Evolutionary conservation across 306 rosid genomes (phyloP).

Genomic region (Lathyrus oleraceus): DNA sequence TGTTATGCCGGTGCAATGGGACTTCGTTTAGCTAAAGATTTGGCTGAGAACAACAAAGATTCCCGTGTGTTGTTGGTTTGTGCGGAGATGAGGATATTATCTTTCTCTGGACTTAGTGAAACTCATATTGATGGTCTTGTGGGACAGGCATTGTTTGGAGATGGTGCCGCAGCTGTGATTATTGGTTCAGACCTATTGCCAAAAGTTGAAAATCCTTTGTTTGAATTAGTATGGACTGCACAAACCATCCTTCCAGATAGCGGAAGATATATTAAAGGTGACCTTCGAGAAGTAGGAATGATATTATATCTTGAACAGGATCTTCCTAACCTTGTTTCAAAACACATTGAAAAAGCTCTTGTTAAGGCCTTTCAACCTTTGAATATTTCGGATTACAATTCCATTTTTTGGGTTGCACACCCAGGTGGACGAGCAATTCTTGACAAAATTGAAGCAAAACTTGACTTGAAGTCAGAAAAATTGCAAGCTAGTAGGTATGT

Average conservation of each 20-base stretch:
- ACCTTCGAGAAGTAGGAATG: slow-evolving; percentile 21
- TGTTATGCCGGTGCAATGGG: background rate
- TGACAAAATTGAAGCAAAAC: slow-evolving; percentile 35
- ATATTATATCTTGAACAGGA: no score
- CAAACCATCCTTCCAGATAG: slow-evolving; percentile 27
- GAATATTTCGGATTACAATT: no score
- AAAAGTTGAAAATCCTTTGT: slow-evolving; percentile 13
- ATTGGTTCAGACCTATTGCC: slow-evolving; percentile 27
- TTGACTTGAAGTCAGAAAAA: slow-evolving; percentile 29
- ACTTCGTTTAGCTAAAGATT: slow-evolving; percentile 31
- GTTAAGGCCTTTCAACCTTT: no score
- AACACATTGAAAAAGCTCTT: no score
- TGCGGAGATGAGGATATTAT: slow-evolving; percentile 14
- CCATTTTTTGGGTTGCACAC: slow-evolving; percentile 42
- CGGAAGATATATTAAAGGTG: slow-evolving; percentile 28
- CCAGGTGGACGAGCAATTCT: slow-evolving; percentile 37
- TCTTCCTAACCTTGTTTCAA: no score
- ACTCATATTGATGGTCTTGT: slow-evolving; percentile 27
- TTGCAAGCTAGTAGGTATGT: slow-evolving; percentile 25
- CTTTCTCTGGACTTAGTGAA: slow-evolving; percentile 28
- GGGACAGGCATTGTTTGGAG: slow-evolving; percentile 17
- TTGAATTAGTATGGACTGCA: slow-evolving; percentile 14
- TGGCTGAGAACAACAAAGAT: slow-evolving; percentile 31
- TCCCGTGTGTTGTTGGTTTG: slow-evolving; percentile 28
- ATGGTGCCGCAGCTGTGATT: slow-evolving; percentile 32